Evolutionary conservation across 345 rosid species (phyloP).

Genomic region (Erysimum cheiranthoides): DNA sequence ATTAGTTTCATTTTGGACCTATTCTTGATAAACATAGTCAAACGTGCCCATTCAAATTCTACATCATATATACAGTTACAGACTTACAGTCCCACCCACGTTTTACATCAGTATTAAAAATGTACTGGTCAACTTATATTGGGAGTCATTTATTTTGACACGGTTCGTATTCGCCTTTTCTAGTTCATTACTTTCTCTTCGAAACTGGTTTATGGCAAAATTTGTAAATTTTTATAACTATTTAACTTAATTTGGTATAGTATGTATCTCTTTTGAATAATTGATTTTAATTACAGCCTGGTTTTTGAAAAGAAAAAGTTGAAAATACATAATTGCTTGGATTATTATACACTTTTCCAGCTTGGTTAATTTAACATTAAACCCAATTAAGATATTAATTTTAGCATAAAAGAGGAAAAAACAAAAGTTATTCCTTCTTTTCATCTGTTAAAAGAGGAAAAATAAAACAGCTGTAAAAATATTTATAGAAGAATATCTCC

Average conservation of each 20-base stretch:
- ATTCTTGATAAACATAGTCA: neutral
- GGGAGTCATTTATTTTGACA: neutral
- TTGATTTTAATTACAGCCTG: neutral
- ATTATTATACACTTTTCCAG: neutral
- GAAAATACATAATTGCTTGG: neutral
- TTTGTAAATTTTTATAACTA: neutral
- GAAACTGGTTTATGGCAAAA: neutral
- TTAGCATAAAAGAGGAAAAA: neutral
- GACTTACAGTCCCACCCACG: neutral
- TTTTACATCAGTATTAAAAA: conserved; percentile 15
- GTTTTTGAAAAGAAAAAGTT: neutral
- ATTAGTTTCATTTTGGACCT: conserved; percentile 17
- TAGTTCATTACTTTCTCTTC: neutral
- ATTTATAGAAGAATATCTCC: neutral
- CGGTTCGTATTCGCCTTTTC: neutral
- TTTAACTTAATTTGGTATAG: conserved; percentile 9
- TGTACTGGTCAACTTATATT: neutral
- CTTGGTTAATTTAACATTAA: neutral
- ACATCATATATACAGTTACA: neutral
- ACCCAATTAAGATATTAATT: neutral
- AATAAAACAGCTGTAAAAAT: neutral
- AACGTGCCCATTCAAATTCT: conserved; percentile 27
- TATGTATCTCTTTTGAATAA: neutral
- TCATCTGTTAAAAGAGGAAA: neutral
- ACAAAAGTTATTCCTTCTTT: conserved; percentile 5